These are phyloP conservation scores for Vigna unguiculata DNA, from an alignment of 306 rosid species.

Conservation along the genomic window DNA sequence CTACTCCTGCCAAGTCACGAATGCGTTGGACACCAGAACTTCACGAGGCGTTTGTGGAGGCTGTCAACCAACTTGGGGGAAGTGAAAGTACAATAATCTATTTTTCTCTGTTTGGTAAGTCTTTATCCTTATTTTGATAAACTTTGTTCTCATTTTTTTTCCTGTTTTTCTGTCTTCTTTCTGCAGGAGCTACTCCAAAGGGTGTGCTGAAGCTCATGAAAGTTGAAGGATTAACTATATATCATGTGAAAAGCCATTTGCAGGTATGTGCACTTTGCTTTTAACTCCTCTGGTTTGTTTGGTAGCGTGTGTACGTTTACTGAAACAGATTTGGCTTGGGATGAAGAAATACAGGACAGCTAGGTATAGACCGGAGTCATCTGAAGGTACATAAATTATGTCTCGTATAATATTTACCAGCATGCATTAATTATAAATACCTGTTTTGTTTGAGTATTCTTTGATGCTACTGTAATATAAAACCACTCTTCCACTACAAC, in stretches of 20 bases:
- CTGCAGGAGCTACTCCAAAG: conserved; percentile 88
- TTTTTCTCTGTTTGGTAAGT: conserved; percentile 22
- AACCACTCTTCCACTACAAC: conserved; percentile 10
- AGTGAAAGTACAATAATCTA: conserved; percentile 72
- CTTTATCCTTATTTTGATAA: conserved; percentile 18
- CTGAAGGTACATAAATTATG: conserved; percentile 69
- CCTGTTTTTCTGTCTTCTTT: conserved; percentile 23
- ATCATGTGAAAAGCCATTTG: conserved; percentile 96
- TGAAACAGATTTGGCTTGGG: conserved; percentile 44
- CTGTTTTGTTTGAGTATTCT: neutral
- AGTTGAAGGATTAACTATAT: conserved; percentile 86
- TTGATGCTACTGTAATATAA: conserved; percentile 3
- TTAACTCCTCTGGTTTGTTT: conserved; percentile 34
- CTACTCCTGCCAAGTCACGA: conserved; percentile 68
- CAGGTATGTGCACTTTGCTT: conserved; percentile 60
- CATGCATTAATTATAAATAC: neutral
- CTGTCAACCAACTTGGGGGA: conserved; percentile 90
- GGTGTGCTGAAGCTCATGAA: conserved; percentile 91
- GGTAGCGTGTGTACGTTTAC: conserved; percentile 23
- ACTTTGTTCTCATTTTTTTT: conserved; percentile 9
- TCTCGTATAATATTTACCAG: neutral
- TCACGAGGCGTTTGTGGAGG: conserved; percentile 91
- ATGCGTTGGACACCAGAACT: conserved; percentile 99
- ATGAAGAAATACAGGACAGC: conserved; percentile 95
- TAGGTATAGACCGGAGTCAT: conserved; percentile 85